Evolutionary conservation across 106 monocot genomes (phyloP), one percentile per base, ranked within the genome.

Genomic region (Cymbidium sinense): DNA sequence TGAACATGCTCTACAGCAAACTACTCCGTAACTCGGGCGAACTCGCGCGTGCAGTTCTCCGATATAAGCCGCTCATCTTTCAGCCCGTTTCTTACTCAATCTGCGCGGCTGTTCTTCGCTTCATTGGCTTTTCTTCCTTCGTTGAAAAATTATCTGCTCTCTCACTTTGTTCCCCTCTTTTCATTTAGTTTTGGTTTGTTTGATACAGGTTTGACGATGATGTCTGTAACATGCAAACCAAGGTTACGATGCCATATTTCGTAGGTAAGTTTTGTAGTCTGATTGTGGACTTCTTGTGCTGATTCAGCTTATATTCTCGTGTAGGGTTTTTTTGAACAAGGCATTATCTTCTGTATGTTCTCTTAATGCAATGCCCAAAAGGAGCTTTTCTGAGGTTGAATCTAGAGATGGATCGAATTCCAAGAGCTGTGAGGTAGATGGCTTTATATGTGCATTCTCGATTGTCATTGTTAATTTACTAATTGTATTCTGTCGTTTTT

Each of bases 321-420:
- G 20, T 37, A 71, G 71, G 21, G 64, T 39, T 37, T 25, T 55
- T 50, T 19, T n/a, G 43, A 82, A 47, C 35, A 37, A 43, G 50
- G 20, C 29, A 36, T 0, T 43, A 35, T 6, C 39, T 19, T 21
- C 54, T 70, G 43, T 47, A 50, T 30, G 28, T 58, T 17, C 43
- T 31, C 51, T 43, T 41, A 74, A 69, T 51, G 18, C n/a, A 39
- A 4, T 75, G 11, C 73, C 21, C 3, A 73, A 39, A 50, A 83
- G 83, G 47, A 36, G 34, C 11, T 65, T 78, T 30, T 83, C 77
- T 41, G 58, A 43, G 10, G 55, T 13, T 81, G 64, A 33, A 1
- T 50, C 34, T 76, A 75, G 15, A 35, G 43, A 20, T 27, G 76
- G 65, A n/a, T 74, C 80, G 27, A 25, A 64, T 75, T 69, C 76